Conservation (phyloP, 1,139 yeast species). For the Lodderomyces oxycetoniae region DNA sequence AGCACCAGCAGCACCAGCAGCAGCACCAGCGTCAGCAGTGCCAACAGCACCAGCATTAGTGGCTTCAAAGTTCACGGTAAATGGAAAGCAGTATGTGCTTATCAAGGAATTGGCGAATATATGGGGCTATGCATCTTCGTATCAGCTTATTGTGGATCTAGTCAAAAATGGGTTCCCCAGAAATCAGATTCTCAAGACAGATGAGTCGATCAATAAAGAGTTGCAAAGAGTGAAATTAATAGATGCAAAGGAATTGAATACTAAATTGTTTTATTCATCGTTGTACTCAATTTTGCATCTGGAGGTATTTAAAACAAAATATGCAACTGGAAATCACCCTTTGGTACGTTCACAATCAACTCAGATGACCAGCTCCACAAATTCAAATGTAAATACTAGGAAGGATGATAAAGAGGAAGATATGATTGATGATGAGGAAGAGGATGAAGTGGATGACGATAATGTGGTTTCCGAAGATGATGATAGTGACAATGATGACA, state of each 20-base stretch:
- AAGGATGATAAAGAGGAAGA: conserved; percentile 15
- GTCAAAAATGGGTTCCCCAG: conserved; percentile 22
- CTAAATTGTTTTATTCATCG: conserved; percentile 24
- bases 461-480: conserved; percentile 8
- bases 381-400: not conserved
- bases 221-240: conserved; percentile 23
- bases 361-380: not conserved
- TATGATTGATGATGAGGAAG: conserved; percentile 9
- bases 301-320: not conserved
- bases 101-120: conserved; percentile 29
- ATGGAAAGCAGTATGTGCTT: conserved; percentile 21
- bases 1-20: too few relatives aligned
- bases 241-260: conserved; percentile 15
- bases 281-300: conserved; percentile 15
- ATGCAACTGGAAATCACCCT: not conserved
- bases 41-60: too few relatives aligned
- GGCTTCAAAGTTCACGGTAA: too few relatives aligned
- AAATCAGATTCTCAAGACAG: conserved; percentile 20
- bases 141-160: conserved; percentile 32
- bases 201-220: conserved; percentile 19
- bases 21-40: too few relatives aligned
- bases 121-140: conserved; percentile 44
- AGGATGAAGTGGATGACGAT: conserved; percentile 6
- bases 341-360: too few relatives aligned
- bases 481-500: conserved; percentile 9